Conservation (phyloP, 768 basidiomycete genomes). For the Rhodosporidiobolus sp. region DNA sequence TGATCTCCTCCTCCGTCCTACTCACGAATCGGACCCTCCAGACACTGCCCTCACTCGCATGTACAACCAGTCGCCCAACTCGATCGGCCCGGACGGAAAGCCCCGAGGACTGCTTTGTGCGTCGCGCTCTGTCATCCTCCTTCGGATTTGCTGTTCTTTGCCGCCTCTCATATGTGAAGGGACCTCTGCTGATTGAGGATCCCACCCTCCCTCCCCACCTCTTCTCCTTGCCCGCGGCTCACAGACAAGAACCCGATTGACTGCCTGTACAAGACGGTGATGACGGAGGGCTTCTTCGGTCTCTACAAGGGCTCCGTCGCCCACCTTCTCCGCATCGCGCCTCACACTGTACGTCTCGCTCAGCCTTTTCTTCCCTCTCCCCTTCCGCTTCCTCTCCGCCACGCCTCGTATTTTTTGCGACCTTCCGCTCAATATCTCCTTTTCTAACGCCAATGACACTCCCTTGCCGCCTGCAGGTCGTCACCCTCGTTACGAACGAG, state of each 20-base stretch:
- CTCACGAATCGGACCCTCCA: neutral
- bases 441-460: too few species aligned
- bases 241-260: conserved; percentile 86
- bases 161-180: too few species aligned
- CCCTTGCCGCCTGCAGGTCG: conserved; percentile 56
- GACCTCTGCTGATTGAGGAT: neutral
- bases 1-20: neutral
- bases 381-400: conserved; percentile 1
- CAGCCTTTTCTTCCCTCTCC: neutral
- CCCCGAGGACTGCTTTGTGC: conserved; percentile 48
- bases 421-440: too few species aligned
- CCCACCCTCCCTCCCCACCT: neutral
- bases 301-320: conserved; percentile 98
- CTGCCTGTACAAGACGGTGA: conserved; percentile 93
- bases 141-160: neutral
- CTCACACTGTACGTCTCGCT: conserved; percentile 35
- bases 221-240: neutral
- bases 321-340: conserved; percentile 64
- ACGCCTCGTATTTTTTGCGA: neutral
- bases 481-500: conserved; percentile 80
- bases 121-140: neutral
- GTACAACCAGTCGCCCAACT: conserved; percentile 88
- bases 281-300: conserved; percentile 81
- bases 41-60: conserved; percentile 76
- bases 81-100: conserved; percentile 63